Conservation (phyloP, 23 red algal genomes). For the Gracilaria caudata region DNA sequence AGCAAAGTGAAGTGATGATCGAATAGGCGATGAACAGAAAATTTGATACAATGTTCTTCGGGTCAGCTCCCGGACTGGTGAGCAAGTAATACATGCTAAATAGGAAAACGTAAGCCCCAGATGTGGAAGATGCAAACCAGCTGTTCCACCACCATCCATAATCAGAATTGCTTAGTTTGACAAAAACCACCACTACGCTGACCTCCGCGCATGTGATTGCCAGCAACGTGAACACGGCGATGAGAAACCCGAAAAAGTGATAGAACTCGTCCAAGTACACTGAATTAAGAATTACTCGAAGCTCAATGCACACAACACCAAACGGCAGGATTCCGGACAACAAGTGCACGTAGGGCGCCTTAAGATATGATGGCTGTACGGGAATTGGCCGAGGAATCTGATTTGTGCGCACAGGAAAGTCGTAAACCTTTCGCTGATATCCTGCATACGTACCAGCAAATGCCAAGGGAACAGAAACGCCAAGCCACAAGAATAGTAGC, state of each 20-base stretch:
- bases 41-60: slow-evolving; percentile 69
- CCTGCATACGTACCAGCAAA: slow-evolving; percentile 84
- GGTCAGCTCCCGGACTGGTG: slow-evolving; percentile 58
- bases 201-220: slow-evolving; percentile 82
- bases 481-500: slow-evolving; percentile 90
- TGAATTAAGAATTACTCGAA: slow-evolving; percentile 86
- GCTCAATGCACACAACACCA: slow-evolving; percentile 80
- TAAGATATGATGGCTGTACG: slow-evolving; percentile 58
- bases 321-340: slow-evolving; percentile 84
- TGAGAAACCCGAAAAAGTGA: slow-evolving; percentile 91
- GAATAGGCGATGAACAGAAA: slow-evolving; percentile 87
- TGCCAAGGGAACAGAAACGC: slow-evolving; percentile 85
- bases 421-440: slow-evolving; percentile 59
- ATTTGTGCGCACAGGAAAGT: slow-evolving; percentile 93
- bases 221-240: slow-evolving; percentile 72
- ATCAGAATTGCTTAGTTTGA: slow-evolving; percentile 80
- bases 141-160: slow-evolving; percentile 86
- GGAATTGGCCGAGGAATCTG: slow-evolving; percentile 92
- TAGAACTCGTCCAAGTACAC: slow-evolving; percentile 80
- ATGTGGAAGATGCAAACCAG: slow-evolving; percentile 70
- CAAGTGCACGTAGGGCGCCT: slow-evolving; percentile 39
- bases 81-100: slow-evolving; percentile 83
- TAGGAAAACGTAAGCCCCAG: slow-evolving; percentile 93
- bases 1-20: slow-evolving; percentile 58
- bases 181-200: slow-evolving; percentile 86